phyloP scores from a whole-genome alignment of 257 asterid species.

The Echites panduratus region DNA sequence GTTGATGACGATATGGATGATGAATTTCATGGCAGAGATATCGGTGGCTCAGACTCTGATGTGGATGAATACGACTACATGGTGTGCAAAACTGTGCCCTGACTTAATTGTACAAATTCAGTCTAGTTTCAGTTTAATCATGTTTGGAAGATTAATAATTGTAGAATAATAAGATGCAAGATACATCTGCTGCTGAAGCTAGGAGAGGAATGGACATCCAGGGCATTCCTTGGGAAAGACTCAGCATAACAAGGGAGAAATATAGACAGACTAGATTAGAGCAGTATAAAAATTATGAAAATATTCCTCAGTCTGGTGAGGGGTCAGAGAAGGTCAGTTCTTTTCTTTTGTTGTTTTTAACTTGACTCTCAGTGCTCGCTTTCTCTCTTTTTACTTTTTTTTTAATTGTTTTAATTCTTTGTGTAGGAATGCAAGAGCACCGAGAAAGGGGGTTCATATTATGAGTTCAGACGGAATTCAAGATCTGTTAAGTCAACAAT shows the following conservation, averaged over 20 bases:
- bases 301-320: constrained; percentile 71
- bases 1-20: constrained; percentile 64
- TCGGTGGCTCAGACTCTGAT: constrained; percentile 78
- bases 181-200: constrained; percentile 89
- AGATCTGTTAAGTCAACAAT: constrained; percentile 89
- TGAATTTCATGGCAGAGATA: constrained; percentile 50
- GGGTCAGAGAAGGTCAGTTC: constrained; percentile 54
- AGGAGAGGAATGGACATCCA: constrained; percentile 85
- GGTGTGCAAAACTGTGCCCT: constrained; percentile 37
- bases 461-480: constrained; percentile 72
- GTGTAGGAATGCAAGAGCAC: constrained; percentile 66
- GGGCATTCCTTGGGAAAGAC: constrained; percentile 96
- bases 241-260: constrained; percentile 73
- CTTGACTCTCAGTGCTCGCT: neutral
- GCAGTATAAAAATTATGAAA: constrained; percentile 78
- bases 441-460: constrained; percentile 48
- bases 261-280: constrained; percentile 75
- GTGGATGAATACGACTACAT: constrained; percentile 57
- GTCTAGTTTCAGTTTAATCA: neutral
- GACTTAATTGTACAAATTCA: constrained; percentile 3
- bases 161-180: constrained; percentile 60
- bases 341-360: constrained; percentile 3
- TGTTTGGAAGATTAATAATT: neutral
- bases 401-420: neutral
- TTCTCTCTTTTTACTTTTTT: constrained; percentile 3